Base-by-base conservation (phyloP, 31 red algal genomes). In the Asparagopsis taxiformis region DNA sequence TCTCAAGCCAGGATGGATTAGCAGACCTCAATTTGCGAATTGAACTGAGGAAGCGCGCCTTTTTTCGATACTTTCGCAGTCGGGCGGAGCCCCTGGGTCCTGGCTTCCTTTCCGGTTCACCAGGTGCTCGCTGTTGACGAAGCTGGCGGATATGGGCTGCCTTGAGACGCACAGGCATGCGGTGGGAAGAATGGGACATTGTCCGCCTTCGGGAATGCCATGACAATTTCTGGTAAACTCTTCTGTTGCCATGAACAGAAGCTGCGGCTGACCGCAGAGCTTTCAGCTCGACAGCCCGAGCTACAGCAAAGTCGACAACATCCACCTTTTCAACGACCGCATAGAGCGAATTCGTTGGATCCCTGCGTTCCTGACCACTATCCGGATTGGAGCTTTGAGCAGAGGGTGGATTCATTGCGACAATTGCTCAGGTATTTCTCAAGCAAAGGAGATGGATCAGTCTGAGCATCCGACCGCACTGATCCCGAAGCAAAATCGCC, bases 121-220 rank as follows among this genome's bases (percentile, higher is more conserved):
- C 75, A 49, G 80, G 62, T 31, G 62, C 33, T 17, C 67, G 37
- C 49, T 68, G 73, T 34, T 75, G 63, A 3, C 13, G 17, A 24
- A 96, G 74, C 59, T 96, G 79, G 13, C 39, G 36, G 1, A 43
- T 57, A 49, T 88, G 85, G 3, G 69, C 58, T 16, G 41, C 54
- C 6, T 72, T 77, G 6, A 84, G 77, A 49, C 79, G 77, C 30
- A 51, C 63, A 50, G 94, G 94, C 69, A 87, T 80, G n/a, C 94
- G 85, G 8, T 68, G 64, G 7, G 84, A 69, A 1, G 80, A 80
- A 54, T 93, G 89, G n/a, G 90, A 93, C 94, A 98, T 98, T 46
- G 89, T 98, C 29, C 94, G 85, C 29, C 94, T 74, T 13, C 94
- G 78, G 11, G 61, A 46, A 64, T 98, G 94, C 89, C 90, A 98